These are phyloP conservation scores for Ramaria sp. DNA, from an alignment of 768 basidiomycete genomes.

Conservation along the genomic window DNA sequence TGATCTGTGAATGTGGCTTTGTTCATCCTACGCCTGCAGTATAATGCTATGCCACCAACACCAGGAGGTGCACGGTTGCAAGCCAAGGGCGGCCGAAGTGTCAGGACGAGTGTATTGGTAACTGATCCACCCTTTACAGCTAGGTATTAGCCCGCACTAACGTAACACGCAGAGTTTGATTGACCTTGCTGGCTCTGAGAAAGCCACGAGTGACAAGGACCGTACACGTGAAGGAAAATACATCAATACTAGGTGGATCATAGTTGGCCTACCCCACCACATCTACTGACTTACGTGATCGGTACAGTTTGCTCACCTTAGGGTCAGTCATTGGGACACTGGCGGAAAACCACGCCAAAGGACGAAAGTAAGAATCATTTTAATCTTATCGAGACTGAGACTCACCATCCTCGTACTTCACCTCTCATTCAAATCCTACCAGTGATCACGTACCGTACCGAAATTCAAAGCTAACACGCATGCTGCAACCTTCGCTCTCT, in stretches of 20 bases:
- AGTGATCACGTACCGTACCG: constrained; percentile 91
- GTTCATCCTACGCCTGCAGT: neutral
- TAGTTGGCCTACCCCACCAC: neutral
- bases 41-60: constrained; percentile 26
- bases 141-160: neutral
- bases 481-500: constrained; percentile 89
- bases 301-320: constrained; percentile 70
- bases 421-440: constrained; percentile 3
- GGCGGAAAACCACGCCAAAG: constrained; percentile 72
- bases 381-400: neutral
- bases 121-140: constrained; percentile 14
- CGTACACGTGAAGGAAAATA: constrained; percentile 93
- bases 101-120: constrained; percentile 68
- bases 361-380: constrained; percentile 43
- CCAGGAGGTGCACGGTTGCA: constrained; percentile 59
- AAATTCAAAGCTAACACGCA: constrained; percentile 88
- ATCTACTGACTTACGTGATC: constrained; percentile 5
- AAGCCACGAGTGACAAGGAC: constrained; percentile 91
- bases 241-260: constrained; percentile 74
- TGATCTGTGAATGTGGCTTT: constrained; percentile 11
- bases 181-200: constrained; percentile 94
- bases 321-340: constrained; percentile 89
- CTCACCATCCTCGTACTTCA: neutral
- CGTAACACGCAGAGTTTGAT: constrained; percentile 59
- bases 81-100: constrained; percentile 68